Evolutionary conservation across 2,329 filamentous ascomycete species (phyloP), one percentile per base, ranked within the genome.

Genomic region (Penicillium sp.): DNA sequence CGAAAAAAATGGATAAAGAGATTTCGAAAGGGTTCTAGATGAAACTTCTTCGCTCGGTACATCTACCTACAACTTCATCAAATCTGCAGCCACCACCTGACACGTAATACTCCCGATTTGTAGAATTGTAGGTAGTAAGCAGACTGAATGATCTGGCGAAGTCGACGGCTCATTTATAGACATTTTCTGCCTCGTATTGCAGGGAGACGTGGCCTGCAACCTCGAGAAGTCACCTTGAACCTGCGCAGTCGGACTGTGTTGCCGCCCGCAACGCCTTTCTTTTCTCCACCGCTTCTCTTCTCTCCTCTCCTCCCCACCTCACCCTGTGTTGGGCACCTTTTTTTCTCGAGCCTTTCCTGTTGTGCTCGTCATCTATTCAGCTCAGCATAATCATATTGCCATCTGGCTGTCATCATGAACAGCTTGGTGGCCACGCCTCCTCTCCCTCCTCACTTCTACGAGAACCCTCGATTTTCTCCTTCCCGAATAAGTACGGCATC

Each of bases 401-500:
- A 64, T 64, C 65, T 57, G 61, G 60, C 65, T 68, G 63, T 68
- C 73, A 75, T 67, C 75, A 86, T 85, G 82, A 86, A 84, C 76
- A 83, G 78, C 70, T 73, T 86, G 70, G 74, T 81, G 72, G 74
- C 76, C 62, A 79, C 76, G 68, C 79, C 82, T 70, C 79, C 80
- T 69, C 74, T 84, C 70, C 80, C 83, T 74, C 83, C 83, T 69
- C 84, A 85, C 70, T 83, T 85, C 60, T 80, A 85, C 71, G 77
- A 81, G 65, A 79, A 81, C 69, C 75, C 76, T 70, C 81, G 81
- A 69, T 78, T 81, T 64, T 84, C 83, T 60, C 81, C 84, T 52
- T 77, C 80, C 61, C 79, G 80, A 70, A 77, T 80, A 71, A 81
- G 83, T 86, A 76, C 65, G 81, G 65, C 29, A 31, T 47, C 21